Conservation (phyloP, 768 basidiomycete genomes). For the Cystoderma amianthinum region DNA sequence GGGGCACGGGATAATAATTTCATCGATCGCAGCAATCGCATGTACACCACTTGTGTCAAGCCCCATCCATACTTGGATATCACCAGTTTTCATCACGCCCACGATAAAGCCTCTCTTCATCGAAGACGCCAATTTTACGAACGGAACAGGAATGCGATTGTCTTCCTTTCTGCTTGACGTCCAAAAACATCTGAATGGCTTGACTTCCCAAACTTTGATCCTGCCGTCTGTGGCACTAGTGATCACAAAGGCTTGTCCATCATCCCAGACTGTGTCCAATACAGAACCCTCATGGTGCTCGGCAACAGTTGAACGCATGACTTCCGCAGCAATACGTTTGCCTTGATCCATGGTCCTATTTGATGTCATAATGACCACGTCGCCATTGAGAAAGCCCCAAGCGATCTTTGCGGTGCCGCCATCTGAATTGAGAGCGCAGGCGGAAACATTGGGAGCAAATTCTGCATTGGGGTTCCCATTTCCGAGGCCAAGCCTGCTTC, state of each 20-base stretch:
- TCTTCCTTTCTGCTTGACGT: constrained; percentile 34
- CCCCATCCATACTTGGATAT: constrained; percentile 48
- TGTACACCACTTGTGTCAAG: constrained; percentile 12
- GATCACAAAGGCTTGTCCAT: constrained; percentile 29
- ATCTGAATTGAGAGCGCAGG: constrained; percentile 50
- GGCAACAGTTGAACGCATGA: constrained; percentile 38
- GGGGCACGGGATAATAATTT: constrained; percentile 30
- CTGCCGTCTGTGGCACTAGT: constrained; percentile 58
- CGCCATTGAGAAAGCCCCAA: constrained; percentile 72
- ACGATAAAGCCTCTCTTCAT: constrained; percentile 36
- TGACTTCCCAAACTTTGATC: constrained; percentile 71
- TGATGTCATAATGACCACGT: constrained; percentile 54
- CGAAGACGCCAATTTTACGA: constrained; percentile 40
- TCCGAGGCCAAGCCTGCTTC: constrained; percentile 48
- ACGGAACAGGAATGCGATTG: constrained; percentile 37
- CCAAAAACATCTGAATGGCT: constrained; percentile 53
- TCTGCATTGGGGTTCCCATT: constrained; percentile 73
- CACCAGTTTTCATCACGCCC: constrained; percentile 50
- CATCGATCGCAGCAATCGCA: constrained; percentile 8
- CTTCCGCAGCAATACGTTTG: constrained; percentile 34
- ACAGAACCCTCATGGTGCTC: constrained; percentile 65
- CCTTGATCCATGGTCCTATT: constrained; percentile 50
- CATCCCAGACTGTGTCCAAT: constrained; percentile 46
- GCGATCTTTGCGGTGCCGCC: constrained; percentile 60
- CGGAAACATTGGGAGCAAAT: constrained; percentile 60